Evolutionary conservation across 2,329 filamentous ascomycete genomes (phyloP).

Genomic region (Sporothrix luriei): DNA sequence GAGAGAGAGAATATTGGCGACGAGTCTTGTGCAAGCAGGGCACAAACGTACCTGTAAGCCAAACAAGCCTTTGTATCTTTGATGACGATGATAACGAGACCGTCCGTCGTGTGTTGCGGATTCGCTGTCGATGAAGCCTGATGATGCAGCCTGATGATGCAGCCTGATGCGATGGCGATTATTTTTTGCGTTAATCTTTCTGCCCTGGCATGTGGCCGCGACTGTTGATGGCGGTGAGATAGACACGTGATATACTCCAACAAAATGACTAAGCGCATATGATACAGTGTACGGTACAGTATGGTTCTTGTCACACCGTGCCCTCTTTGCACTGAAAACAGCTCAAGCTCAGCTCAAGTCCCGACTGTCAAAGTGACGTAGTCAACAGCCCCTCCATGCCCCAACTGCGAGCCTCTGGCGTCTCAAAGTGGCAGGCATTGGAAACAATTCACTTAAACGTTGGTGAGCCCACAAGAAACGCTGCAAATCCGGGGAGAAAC

Average conservation of each 20-base stretch:
- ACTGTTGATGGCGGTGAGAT: conserved; percentile 3
- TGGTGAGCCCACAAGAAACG: background rate
- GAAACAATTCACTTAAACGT: conserved; percentile 8
- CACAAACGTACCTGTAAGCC: conserved; percentile 35
- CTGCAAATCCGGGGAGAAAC: background rate
- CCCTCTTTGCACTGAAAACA: background rate
- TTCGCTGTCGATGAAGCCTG: conserved; percentile 8
- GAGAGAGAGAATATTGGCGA: conserved; percentile 1
- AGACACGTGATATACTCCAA: background rate
- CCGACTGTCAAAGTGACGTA: conserved; percentile 12
- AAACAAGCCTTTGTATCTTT: background rate
- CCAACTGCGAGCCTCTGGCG: conserved; percentile 10
- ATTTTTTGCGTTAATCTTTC: conserved; percentile 15
- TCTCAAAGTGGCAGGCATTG: conserved; percentile 9
- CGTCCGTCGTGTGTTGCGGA: background rate
- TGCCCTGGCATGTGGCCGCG: conserved; percentile 25
- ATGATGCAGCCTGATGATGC: conserved; percentile 23
- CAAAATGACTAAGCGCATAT: background rate
- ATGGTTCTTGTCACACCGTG: background rate
- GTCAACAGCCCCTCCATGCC: background rate
- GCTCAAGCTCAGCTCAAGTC: background rate
- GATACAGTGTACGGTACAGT: background rate
- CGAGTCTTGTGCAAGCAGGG: conserved; percentile 9
- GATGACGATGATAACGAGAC: background rate
- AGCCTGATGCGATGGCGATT: conserved; percentile 5